Percentiles rank a stretch among this genome's conserved stretches.
phyloP scores from a whole-genome alignment of 805 yeast species.

The Candida chauliodis region DNA sequence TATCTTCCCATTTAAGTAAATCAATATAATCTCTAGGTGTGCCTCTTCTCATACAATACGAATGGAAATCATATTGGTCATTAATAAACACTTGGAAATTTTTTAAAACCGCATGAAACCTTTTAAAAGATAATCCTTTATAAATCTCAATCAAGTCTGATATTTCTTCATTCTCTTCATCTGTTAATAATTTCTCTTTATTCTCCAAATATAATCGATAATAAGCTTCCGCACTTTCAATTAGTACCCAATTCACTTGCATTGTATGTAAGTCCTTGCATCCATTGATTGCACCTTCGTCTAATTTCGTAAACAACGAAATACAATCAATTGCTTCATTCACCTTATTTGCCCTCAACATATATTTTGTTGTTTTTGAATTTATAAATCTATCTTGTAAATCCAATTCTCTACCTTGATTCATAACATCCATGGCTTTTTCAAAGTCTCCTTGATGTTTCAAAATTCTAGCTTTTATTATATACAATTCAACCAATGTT shows the following conservation, averaged over 20 bases:
- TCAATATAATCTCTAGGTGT: slow-evolving; percentile 80
- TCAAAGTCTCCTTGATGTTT: slow-evolving; percentile 64
- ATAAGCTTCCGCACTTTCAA: slow-evolving; percentile 83
- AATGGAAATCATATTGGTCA: slow-evolving; percentile 94
- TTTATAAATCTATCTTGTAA: slow-evolving; percentile 90
- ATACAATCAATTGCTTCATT: slow-evolving; percentile 72
- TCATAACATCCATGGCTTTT: slow-evolving; percentile 64
- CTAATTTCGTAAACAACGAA: slow-evolving; percentile 74
- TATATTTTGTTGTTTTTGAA: slow-evolving; percentile 81
- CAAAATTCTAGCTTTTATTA: slow-evolving; percentile 74
- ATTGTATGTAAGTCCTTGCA: slow-evolving; percentile 79
- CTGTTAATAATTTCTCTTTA: slow-evolving; percentile 16
- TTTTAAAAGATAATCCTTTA: slow-evolving; percentile 74
- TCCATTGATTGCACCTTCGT: slow-evolving; percentile 78
- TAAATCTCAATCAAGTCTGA: slow-evolving; percentile 43
- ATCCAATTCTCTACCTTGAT: slow-evolving; percentile 71
- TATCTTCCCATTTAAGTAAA: slow-evolving; percentile 80
- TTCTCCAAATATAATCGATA: slow-evolving; percentile 47
- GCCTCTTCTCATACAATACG: slow-evolving; percentile 86
- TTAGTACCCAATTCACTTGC: slow-evolving; percentile 89
- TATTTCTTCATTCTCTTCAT: slow-evolving; percentile 31
- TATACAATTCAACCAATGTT: slow-evolving; percentile 76
- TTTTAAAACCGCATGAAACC: slow-evolving; percentile 63
- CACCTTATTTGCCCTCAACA: slow-evolving; percentile 67
- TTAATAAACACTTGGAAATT: slow-evolving; percentile 67